Evolutionary conservation across 2,329 filamentous ascomycete species (phyloP), one percentile per base, ranked within the genome.

Genomic region (Nemania sp.): DNA sequence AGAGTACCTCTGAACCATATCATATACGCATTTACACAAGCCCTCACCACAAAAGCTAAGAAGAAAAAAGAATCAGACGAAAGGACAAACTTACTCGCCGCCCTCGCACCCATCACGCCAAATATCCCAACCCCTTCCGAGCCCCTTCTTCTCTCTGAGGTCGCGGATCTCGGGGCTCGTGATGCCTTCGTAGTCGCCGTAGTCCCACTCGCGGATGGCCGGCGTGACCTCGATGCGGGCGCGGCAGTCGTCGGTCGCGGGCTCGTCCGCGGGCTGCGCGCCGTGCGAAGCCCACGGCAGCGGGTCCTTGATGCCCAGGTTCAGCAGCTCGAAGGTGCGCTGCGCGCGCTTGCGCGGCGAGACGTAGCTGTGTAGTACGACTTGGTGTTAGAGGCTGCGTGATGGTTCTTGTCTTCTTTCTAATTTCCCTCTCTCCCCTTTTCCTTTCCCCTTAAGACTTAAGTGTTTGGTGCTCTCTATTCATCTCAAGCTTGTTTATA

Each of bases 91-190:
- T 71, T 73, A 89, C 86, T 96, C 91, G 70, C 91, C 91, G 3
- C 86, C 89, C 1, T 87, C 88, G 72, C 91, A 96, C 0, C 91
- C 91, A 68, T 95, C 90, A n/a, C 76, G 78, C 91, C 91, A 96
- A 60, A 96, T 95, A 73, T 94, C 88, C 90, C 90, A 95, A 20
- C 73, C 70, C 3, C 75, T 78, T 34, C 75, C 61, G 17, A 80
- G 74, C 6, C 88, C 89, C 54, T 83, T 75, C 64, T 80, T 75
- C 55, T 73, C 77, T 45, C 81, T 80, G 61, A 75, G 66, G 47
- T 78, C 77, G 45, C 81, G 77, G 67, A 95, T 95, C 61, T 90
- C 78, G 14, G 78, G 73, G 57, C 80, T 86, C 30, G 88, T 90
- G 67, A 94, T 80, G 7, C 91, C 91, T 73, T 96, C 90, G 67